These are phyloP conservation scores for Lactuca sativa DNA, from an alignment of 129 eudicot species.

Conservation along the genomic window DNA sequence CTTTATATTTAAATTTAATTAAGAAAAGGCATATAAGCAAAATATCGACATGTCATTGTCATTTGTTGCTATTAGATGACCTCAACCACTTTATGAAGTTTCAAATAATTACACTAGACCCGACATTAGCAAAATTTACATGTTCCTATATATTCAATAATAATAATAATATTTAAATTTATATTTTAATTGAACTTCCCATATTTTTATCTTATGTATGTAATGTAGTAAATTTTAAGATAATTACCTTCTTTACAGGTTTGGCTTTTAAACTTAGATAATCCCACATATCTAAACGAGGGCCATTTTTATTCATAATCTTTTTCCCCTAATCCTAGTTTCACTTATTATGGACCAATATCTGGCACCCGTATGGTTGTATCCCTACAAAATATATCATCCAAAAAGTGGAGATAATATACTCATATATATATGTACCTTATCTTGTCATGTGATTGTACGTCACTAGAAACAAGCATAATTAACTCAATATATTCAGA, in stretches of 20 bases:
- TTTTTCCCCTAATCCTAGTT: background rate
- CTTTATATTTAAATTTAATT: no score
- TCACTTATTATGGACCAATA: background rate
- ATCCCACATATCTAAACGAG: background rate
- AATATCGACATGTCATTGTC: no score
- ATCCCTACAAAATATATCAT: background rate
- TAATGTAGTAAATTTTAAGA: background rate
- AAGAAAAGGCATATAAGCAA: no score
- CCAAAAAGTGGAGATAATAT: constrained; percentile 15
- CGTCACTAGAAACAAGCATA: background rate
- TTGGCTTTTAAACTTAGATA: constrained; percentile 4
- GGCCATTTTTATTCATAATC: background rate
- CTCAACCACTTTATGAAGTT: no score
- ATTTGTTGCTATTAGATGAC: no score
- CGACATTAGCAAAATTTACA: no score
- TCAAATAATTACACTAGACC: no score
- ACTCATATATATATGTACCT: constrained; percentile 13
- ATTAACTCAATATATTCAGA: constrained; percentile 1
- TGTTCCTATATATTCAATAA: no score
- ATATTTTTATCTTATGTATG: constrained; percentile 3
- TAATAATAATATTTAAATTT: no score
- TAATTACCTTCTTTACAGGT: constrained; percentile 4
- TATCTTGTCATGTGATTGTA: background rate
- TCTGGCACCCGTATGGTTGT: background rate
- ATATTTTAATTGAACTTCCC: background rate